phyloP scores from a whole-genome alignment of 306 rosid species.

The Herpetospermum pedunculosum region DNA sequence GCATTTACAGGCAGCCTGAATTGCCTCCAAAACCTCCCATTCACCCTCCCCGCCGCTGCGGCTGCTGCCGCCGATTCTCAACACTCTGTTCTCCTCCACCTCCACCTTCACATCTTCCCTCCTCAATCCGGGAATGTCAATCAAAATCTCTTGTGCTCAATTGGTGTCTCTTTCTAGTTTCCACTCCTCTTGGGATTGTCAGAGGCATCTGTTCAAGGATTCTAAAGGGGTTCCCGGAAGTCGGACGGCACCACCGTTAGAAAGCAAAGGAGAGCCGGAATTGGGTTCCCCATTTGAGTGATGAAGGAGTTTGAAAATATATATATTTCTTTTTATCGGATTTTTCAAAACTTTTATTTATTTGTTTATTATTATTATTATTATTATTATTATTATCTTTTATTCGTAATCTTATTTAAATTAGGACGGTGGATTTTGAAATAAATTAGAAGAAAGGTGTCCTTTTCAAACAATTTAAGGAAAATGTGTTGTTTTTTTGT shows the following conservation, averaged over 20 bases:
- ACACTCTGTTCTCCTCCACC: conserved; percentile 32
- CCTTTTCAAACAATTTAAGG: too few relatives aligned
- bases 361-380: too few relatives aligned
- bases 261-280: too few relatives aligned
- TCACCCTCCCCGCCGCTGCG: conserved; percentile 21
- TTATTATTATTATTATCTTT: too few relatives aligned
- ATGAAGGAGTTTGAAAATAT: too few relatives aligned
- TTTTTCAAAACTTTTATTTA: too few relatives aligned
- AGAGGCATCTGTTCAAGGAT: conserved; percentile 30
- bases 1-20: conserved; percentile 29
- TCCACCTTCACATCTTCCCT: conserved; percentile 23
- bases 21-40: conserved; percentile 37
- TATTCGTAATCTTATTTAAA: too few relatives aligned
- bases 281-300: too few relatives aligned
- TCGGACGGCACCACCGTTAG: conserved; percentile 23
- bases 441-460: too few relatives aligned
- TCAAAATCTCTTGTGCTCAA: conserved; percentile 16
- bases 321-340: too few relatives aligned
- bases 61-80: conserved; percentile 37
- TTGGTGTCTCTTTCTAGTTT: conserved; percentile 26
- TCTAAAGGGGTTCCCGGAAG: conserved; percentile 34
- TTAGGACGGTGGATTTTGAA: too few relatives aligned
- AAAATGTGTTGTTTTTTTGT: too few relatives aligned
- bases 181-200: conserved; percentile 13
- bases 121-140: conserved; percentile 36